A percentile compares a stretch with the other conserved stretches of the same genome.
Evolutionary conservation across 2,329 filamentous ascomycete species (phyloP).

Genomic region (Aspergillus brasiliensis): DNA sequence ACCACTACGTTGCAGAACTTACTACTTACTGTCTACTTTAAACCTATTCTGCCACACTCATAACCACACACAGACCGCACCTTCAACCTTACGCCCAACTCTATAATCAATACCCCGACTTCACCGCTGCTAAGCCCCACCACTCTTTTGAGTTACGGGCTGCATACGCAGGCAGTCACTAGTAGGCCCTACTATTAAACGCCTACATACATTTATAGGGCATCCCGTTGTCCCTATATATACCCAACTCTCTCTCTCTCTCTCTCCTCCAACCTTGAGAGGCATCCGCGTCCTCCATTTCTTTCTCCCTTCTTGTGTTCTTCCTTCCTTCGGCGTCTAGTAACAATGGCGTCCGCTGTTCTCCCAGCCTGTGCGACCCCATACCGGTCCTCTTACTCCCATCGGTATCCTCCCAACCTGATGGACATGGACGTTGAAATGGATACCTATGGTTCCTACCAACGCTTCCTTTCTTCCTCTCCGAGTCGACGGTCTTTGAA

Average conservation of each 20-base stretch:
- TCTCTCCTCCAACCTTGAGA: background rate
- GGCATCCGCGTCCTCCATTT: background rate
- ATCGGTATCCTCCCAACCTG: conserved; percentile 25
- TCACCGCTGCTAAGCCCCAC: conserved; percentile 16
- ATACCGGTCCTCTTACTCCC: conserved; percentile 18
- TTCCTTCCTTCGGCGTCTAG: background rate
- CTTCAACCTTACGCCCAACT: background rate
- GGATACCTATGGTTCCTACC: conserved; percentile 30
- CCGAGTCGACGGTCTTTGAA: conserved; percentile 21
- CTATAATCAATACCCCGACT: conserved; percentile 9
- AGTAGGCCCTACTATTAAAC: conserved; percentile 20
- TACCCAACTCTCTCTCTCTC: background rate
- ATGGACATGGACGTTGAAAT: conserved; percentile 16
- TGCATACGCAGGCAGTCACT: conserved; percentile 20
- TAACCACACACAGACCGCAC: background rate
- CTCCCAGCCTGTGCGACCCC: conserved; percentile 27
- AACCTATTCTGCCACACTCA: background rate
- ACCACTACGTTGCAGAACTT: background rate
- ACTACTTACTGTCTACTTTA: background rate
- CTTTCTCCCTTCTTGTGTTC: background rate
- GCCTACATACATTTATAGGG: conserved; percentile 20
- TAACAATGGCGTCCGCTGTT: conserved; percentile 18
- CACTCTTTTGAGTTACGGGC: conserved; percentile 9
- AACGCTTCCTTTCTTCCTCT: conserved; percentile 29
- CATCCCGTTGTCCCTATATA: background rate